Percentiles rank a stretch among this genome's conserved stretches.
phyloP scores from a whole-genome alignment of 2,329 filamentous ascomycete species.

The Trichoderma koningii region DNA sequence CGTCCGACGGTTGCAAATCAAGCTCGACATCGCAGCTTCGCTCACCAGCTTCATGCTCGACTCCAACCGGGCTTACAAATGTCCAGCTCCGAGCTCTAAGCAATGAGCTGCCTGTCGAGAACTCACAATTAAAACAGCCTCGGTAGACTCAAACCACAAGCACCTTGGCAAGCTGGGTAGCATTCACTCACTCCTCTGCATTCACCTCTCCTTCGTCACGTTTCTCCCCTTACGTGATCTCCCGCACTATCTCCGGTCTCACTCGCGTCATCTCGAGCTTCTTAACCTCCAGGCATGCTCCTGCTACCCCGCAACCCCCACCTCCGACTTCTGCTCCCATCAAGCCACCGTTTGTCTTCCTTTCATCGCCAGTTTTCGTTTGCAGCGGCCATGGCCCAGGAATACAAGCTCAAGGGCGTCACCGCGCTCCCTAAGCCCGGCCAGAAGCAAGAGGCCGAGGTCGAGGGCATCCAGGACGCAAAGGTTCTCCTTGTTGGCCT shows the following conservation, averaged over 20 bases:
- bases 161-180: too few relatives aligned
- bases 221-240: constrained; percentile 2
- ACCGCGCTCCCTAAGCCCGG: constrained; percentile 73
- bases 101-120: too few relatives aligned
- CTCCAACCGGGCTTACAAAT: constrained; percentile 2
- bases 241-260: too few relatives aligned
- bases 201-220: too few relatives aligned
- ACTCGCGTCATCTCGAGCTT: constrained; percentile 11
- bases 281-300: constrained; percentile 18
- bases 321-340: constrained; percentile 19
- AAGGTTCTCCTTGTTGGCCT: constrained; percentile 75
- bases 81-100: neutral
- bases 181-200: neutral
- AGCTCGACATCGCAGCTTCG: neutral
- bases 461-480: constrained; percentile 82
- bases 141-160: too few relatives aligned
- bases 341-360: neutral
- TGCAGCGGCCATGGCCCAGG: constrained; percentile 51
- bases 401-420: constrained; percentile 75
- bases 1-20: constrained; percentile 30
- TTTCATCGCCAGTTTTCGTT: constrained; percentile 33
- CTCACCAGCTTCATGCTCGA: constrained; percentile 1
- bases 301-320: constrained; percentile 28
- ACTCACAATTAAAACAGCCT: too few relatives aligned
- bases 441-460: constrained; percentile 84